Evolutionary conservation across 2,329 filamentous ascomycete genomes (phyloP).

Genomic region (Fusarium palustre): DNA sequence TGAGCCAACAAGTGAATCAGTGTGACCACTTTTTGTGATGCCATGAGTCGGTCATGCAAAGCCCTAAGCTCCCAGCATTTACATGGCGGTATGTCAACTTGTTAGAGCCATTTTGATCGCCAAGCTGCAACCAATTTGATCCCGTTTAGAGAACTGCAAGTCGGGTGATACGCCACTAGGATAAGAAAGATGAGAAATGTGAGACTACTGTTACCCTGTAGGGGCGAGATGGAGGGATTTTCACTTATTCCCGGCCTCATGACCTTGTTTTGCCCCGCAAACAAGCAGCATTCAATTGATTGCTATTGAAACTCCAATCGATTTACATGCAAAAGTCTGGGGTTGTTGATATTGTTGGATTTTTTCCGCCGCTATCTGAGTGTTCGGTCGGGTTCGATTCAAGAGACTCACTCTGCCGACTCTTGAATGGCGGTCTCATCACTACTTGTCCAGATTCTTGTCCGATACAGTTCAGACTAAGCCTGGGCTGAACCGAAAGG

Average conservation of each 20-base stretch:
- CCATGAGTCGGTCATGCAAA: slow-evolving; percentile 12
- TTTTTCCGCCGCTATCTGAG: background rate
- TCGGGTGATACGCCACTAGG: slow-evolving; percentile 11
- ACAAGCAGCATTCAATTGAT: background rate
- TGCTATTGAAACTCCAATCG: background rate
- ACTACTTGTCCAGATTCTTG: background rate
- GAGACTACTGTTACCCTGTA: slow-evolving; percentile 19
- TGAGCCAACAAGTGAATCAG: slow-evolving; percentile 32
- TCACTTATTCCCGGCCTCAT: background rate
- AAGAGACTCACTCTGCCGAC: slow-evolving; percentile 3
- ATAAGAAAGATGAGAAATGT: background rate
- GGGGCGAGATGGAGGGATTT: slow-evolving; percentile 25
- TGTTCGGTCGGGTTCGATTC: background rate
- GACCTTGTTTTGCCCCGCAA: slow-evolving; percentile 11
- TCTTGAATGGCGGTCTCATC: background rate
- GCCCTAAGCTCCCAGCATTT: background rate
- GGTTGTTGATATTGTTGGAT: background rate
- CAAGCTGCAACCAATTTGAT: slow-evolving; percentile 5
- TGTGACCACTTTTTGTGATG: background rate
- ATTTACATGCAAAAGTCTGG: background rate
- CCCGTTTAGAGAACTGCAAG: background rate
- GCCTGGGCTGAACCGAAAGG: background rate
- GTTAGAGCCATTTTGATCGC: background rate
- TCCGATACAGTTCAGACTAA: slow-evolving; percentile 7
- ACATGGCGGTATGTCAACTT: background rate